phyloP scores from a whole-genome alignment of 805 yeast genomes.

The Candida chilensis region DNA sequence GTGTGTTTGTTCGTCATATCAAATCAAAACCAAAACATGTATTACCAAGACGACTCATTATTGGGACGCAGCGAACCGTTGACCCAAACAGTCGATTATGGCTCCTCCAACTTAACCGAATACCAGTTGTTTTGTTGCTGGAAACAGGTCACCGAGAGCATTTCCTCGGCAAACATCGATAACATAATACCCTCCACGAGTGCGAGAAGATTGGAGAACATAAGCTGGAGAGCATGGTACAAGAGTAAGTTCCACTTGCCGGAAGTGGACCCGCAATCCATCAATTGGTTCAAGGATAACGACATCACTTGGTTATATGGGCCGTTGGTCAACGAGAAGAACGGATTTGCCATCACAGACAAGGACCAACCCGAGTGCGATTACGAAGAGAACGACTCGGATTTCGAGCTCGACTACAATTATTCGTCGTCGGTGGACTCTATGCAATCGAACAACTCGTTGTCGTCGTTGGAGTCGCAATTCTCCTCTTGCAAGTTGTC shows the following conservation, averaged over 20 bases:
- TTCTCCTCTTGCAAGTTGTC: too few species aligned
- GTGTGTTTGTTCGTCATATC: too few species aligned
- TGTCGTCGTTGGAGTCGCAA: too few species aligned
- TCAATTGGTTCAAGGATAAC: slow-evolving; percentile 46
- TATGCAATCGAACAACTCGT: too few species aligned
- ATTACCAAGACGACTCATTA: too few species aligned
- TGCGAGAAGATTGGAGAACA: slow-evolving; percentile 13
- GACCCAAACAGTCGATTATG: neutral
- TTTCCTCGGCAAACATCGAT: neutral
- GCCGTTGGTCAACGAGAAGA: slow-evolving; percentile 20
- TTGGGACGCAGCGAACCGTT: too few species aligned
- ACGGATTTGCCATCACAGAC: slow-evolving; percentile 1
- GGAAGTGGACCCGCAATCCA: slow-evolving; percentile 28
- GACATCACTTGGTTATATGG: slow-evolving; percentile 50
- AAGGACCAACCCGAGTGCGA: too few species aligned
- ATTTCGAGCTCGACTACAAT: too few species aligned
- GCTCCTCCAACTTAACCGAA: neutral
- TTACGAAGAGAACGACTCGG: too few species aligned
- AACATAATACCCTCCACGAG: neutral
- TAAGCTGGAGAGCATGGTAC: slow-evolving; percentile 28
- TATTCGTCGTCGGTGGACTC: too few species aligned
- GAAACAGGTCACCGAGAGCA: neutral
- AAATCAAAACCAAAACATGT: too few species aligned
- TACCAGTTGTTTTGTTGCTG: neutral
- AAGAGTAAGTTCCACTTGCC: slow-evolving; percentile 16